Percentiles rank a stretch among this genome's conserved stretches.
Evolutionary conservation across 345 rosid species (phyloP).

Genomic region (Ailanthus altissimus): DNA sequence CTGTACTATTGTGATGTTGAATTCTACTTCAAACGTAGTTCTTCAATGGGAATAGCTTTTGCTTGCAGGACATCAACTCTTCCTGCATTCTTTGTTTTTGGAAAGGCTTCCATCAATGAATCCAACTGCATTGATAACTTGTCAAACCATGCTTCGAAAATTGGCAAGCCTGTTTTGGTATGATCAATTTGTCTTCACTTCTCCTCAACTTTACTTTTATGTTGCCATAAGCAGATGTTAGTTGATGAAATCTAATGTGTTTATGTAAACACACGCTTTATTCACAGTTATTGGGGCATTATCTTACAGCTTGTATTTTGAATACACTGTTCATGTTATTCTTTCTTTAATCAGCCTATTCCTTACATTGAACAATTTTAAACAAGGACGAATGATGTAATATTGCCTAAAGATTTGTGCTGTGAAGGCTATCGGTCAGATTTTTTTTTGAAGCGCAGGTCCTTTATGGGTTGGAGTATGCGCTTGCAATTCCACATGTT

Average conservation of each 20-base stretch:
- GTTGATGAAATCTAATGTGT: too few relatives aligned
- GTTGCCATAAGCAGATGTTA: too few relatives aligned
- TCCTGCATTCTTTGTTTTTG: conserved; percentile 84
- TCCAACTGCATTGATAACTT: conserved; percentile 52
- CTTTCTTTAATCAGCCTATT: neutral
- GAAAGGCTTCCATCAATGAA: conserved; percentile 59
- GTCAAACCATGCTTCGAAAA: conserved; percentile 34
- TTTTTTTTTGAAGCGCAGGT: conserved; percentile 47
- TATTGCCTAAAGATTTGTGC: neutral
- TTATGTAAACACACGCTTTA: too few relatives aligned
- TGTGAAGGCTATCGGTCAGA: neutral
- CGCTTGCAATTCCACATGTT: conserved; percentile 54
- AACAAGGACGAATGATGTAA: neutral
- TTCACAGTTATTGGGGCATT: too few relatives aligned
- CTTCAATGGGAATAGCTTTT: neutral
- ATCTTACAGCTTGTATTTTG: too few relatives aligned
- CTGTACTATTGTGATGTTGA: too few relatives aligned
- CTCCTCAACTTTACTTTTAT: too few relatives aligned
- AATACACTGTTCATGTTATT: too few relatives aligned
- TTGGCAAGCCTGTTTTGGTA: conserved; percentile 65
- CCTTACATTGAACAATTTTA: neutral
- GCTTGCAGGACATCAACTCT: conserved; percentile 69
- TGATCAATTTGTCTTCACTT: too few relatives aligned
- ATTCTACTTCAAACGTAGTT: neutral
- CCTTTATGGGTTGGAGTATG: conserved; percentile 87